A percentile compares a stretch with the other conserved stretches of the same genome.
Evolutionary conservation across 345 rosid genomes (phyloP).

Genomic region (Populus simonii): DNA sequence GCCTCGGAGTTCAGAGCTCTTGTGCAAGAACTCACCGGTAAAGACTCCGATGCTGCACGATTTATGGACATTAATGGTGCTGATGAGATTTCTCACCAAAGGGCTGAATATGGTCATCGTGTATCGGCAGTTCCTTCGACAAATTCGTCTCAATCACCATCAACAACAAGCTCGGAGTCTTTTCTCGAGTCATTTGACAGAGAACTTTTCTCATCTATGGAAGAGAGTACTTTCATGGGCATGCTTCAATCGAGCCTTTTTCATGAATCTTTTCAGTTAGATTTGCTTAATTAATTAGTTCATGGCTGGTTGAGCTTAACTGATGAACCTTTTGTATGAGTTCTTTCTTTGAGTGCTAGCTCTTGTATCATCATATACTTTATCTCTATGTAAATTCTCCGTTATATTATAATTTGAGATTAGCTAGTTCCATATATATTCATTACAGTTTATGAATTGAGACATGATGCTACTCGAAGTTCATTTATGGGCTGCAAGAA

Average conservation of each 20-base stretch:
- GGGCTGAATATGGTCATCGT: not conserved
- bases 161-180: slow-evolving; percentile 14
- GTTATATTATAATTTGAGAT: not conserved
- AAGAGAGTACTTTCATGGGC: slow-evolving; percentile 28
- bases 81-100: not conserved
- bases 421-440: not conserved
- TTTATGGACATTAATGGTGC: slow-evolving; percentile 20
- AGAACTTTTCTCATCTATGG: slow-evolving; percentile 13
- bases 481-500: not conserved
- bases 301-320: not conserved
- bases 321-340: not conserved
- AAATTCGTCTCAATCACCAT: not conserved
- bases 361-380: not conserved
- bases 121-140: not conserved
- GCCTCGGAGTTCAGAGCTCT: slow-evolving; percentile 73
- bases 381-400: not conserved
- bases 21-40: slow-evolving; percentile 85
- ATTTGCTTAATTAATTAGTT: slow-evolving; percentile 11
- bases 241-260: slow-evolving; percentile 30
- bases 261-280: slow-evolving; percentile 26
- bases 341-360: not conserved
- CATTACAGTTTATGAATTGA: not conserved
- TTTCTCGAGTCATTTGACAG: slow-evolving; percentile 19
- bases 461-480: not conserved
- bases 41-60: slow-evolving; percentile 58